A percentile compares a stretch with the other conserved stretches of the same genome.
phyloP scores from a whole-genome alignment of 139 green algal species.

The Haematococcus lacustris region DNA sequence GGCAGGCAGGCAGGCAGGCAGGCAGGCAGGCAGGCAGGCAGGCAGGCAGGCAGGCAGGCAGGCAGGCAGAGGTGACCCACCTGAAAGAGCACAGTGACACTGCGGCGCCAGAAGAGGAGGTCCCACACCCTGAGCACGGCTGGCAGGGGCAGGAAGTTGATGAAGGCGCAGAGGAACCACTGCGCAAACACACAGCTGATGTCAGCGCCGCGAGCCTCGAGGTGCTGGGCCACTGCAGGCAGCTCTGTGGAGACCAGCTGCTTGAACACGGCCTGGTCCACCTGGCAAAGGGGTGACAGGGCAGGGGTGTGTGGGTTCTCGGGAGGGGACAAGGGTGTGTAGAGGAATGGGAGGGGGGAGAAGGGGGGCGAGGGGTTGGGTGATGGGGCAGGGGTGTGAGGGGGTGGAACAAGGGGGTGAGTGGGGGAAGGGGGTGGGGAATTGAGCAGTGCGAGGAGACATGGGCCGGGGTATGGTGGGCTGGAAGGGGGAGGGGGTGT shows the following conservation, averaged over 20 bases:
- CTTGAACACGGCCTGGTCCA: conserved; percentile 66
- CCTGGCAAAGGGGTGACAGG: too few relatives aligned
- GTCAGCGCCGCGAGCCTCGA: conserved; percentile 56
- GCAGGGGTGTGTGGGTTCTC: too few relatives aligned
- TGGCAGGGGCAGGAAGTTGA: conserved; percentile 84
- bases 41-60: too few relatives aligned
- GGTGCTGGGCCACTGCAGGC: conserved; percentile 47
- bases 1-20: background rate
- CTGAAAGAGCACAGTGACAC: conserved; percentile 43
- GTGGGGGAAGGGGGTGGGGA: too few relatives aligned
- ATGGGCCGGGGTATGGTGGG: too few relatives aligned
- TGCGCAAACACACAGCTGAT: conserved; percentile 40
- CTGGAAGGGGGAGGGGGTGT: too few relatives aligned
- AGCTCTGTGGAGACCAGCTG: conserved; percentile 48
- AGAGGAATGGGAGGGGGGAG: background rate
- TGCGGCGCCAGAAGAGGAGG: conserved; percentile 45
- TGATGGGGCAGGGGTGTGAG: background rate
- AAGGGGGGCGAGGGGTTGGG: background rate
- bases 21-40: background rate
- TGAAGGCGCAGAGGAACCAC: conserved; percentile 79
- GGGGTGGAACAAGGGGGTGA: background rate
- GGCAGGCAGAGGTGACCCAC: conserved; percentile 5
- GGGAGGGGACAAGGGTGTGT: too few relatives aligned
- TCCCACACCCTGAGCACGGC: conserved; percentile 70
- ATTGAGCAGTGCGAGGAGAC: too few relatives aligned